phyloP scores from a whole-genome alignment of 306 rosid genomes.

The Heteromeles arbutifolia region DNA sequence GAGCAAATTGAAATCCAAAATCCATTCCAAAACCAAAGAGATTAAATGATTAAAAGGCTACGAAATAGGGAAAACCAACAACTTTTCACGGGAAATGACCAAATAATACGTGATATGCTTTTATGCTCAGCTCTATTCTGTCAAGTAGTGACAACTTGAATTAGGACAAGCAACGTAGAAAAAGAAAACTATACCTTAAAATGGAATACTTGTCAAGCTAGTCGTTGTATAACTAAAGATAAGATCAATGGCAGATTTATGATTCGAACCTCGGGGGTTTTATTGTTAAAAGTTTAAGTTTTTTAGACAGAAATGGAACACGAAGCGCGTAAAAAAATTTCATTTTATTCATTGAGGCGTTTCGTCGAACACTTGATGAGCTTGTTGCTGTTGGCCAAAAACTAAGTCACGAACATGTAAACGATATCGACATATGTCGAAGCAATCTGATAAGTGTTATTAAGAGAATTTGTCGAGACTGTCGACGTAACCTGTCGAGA shows the following conservation, averaged over 20 bases:
- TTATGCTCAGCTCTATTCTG: neutral
- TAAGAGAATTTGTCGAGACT: too few species aligned
- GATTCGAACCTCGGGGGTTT: too few species aligned
- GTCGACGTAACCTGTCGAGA: fast-evolving
- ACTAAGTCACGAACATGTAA: too few species aligned
- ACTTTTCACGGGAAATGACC: neutral
- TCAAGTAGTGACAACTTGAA: neutral
- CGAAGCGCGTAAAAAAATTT: too few species aligned
- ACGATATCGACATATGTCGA: too few species aligned
- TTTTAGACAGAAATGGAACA: too few species aligned
- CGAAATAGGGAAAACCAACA: neutral
- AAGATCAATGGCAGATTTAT: neutral
- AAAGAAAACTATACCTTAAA: neutral
- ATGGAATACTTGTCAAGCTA: neutral
- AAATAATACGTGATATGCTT: neutral
- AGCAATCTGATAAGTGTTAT: too few species aligned
- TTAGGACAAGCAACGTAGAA: neutral
- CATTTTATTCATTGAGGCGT: fast-evolving
- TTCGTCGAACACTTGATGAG: too few species aligned
- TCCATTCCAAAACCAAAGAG: neutral
- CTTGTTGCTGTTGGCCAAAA: fast-evolving
- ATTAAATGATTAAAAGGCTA: neutral
- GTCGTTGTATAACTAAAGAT: neutral
- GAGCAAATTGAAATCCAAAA: neutral
- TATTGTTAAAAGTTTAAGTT: too few species aligned